Evolutionary conservation across 208 protist genomes (phyloP).

Genomic region (Acanthamoeba lugdunensis): DNA sequence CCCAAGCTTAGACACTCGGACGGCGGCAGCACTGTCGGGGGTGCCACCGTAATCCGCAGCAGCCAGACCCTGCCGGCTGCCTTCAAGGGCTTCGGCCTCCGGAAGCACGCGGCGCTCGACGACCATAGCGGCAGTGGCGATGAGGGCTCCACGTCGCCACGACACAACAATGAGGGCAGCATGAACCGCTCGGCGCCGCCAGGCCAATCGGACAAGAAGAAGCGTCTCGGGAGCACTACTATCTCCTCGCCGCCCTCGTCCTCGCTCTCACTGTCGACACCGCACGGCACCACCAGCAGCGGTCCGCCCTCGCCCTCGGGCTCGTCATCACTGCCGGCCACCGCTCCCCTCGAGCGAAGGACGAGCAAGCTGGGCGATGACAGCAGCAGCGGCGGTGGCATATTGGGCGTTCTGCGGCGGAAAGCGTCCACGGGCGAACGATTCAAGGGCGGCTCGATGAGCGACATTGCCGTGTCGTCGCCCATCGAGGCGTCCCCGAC

Average conservation of each 20-base stretch:
- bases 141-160: neutral
- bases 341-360: neutral
- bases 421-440: neutral
- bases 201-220: neutral
- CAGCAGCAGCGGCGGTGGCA: neutral
- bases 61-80: neutral
- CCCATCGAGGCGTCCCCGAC: neutral
- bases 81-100: slow-evolving; percentile 26
- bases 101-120: neutral
- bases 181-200: neutral
- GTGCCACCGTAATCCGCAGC: neutral
- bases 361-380: neutral
- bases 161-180: neutral
- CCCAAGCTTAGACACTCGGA: neutral
- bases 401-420: neutral
- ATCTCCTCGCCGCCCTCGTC: neutral
- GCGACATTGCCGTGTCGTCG: neutral
- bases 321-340: neutral
- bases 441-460: neutral
- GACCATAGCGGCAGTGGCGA: neutral
- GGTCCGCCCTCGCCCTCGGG: neutral
- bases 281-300: neutral
- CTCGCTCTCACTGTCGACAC: neutral
- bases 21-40: neutral
- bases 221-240: neutral